Evolutionary conservation across 345 rosid genomes (phyloP).

Genomic region (Camelina laxa): DNA sequence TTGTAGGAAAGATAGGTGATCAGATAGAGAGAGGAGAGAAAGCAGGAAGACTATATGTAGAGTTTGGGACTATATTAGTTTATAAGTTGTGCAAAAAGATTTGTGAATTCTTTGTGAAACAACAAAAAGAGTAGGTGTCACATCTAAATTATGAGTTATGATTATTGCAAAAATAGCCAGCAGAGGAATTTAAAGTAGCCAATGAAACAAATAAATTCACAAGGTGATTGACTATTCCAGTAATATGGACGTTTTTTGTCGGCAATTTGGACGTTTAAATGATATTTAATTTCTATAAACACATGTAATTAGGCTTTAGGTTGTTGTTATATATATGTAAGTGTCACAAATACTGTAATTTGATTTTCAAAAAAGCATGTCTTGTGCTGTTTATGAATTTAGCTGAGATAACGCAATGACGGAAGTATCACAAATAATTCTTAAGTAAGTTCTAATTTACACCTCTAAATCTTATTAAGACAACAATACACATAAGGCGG

Average conservation of each 20-base stretch:
- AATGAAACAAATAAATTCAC: slow-evolving; percentile 20
- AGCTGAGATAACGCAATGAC: not conserved
- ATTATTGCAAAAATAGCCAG: slow-evolving; percentile 26
- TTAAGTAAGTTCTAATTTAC: not conserved
- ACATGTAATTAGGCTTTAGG: not conserved
- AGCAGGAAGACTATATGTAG: not conserved
- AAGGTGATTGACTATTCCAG: slow-evolving; percentile 27
- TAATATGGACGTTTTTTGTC: slow-evolving; percentile 37
- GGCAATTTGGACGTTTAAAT: slow-evolving; percentile 35
- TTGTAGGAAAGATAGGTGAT: slow-evolving; percentile 27
- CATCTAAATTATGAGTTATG: slow-evolving; percentile 35
- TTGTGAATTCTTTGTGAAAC: not conserved
- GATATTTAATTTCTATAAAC: not conserved
- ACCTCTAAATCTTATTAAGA: no score
- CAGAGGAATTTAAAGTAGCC: not conserved
- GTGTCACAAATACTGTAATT: not conserved
- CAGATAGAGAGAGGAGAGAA: slow-evolving; percentile 12
- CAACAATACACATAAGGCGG: not conserved
- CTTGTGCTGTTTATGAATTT: not conserved
- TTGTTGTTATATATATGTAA: not conserved
- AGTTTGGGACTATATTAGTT: slow-evolving; percentile 24
- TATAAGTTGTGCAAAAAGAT: slow-evolving; percentile 7
- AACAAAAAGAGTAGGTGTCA: slow-evolving; percentile 30
- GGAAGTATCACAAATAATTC: no score
- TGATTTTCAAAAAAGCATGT: not conserved